Base-by-base conservation (phyloP, 75 land plant genomes). In the Pinus albicaulis region DNA sequence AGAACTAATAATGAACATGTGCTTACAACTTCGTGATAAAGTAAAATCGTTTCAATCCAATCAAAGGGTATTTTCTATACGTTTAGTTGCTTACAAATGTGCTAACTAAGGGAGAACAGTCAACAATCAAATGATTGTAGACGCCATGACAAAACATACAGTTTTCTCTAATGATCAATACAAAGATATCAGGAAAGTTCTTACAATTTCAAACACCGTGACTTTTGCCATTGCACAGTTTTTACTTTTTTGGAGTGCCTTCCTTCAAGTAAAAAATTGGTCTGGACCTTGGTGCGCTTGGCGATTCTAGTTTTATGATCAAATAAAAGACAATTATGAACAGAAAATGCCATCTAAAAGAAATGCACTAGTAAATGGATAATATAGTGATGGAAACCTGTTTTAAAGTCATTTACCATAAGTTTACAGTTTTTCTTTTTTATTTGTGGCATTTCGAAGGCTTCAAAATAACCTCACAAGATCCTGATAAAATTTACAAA, bases 211-310 rank as follows among this genome's bases (percentile, higher is more conserved):
- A 97, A 82, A 76, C 99, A 97, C 31, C 86, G 82, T 19, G 99
- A 97, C 92, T 85, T 75, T 89, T 92, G 84, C 99, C 94, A 64
- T 95, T 97, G 74, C 99, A 97, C 31, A 91, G 95, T 75, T 94
- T 97, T 80, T 85, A 77, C 80, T 90, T 92, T 87, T 93, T 94
- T 28, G 98, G 95, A 56, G 98, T 92, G 23, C 89, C 92, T 74
- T 97, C 99, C 81, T 93, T 93, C 2, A 72, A 76, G 14, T 96
- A 96, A 84, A 71, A 80, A 1, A 75, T 38, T 12, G 84, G 57
- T 31, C 83, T 76, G 65, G 86, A 65, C 77, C 69, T 66, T 74
- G 82, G 57, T 15, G 86, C 36, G 56, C 78, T 86, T 56, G 90
- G 91, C 3, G 93, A 89, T 13, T 89, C 91, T 56, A 83, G 83